phyloP scores from a whole-genome alignment of 2,329 filamentous ascomycete species.

The Penicillium sp. region DNA sequence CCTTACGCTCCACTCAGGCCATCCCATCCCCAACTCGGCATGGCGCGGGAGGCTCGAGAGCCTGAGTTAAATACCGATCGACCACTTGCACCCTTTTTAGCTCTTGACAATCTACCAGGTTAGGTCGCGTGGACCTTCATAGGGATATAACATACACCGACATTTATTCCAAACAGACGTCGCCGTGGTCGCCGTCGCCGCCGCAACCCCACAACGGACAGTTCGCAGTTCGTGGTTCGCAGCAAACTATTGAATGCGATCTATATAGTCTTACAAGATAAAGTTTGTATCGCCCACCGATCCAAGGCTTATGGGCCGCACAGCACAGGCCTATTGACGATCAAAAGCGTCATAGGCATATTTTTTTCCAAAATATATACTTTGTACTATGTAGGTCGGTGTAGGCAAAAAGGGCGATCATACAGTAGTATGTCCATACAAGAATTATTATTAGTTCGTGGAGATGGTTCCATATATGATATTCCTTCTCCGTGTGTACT shows the following conservation, averaged over 20 bases:
- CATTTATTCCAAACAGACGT: conserved; percentile 3
- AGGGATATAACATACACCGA: conserved; percentile 4
- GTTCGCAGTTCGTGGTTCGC: not conserved
- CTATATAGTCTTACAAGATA: conserved; percentile 10
- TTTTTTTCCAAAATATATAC: no score
- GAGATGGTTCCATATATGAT: not conserved
- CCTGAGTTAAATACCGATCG: conserved; percentile 20
- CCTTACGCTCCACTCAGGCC: conserved; percentile 13
- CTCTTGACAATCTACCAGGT: conserved; percentile 13
- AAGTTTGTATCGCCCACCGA: conserved; percentile 14
- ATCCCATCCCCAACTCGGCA: not conserved
- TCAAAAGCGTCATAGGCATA: not conserved
- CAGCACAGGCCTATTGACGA: conserved; percentile 5
- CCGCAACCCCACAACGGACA: not conserved
- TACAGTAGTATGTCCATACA: not conserved
- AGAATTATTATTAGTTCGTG: not conserved
- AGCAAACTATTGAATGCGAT: not conserved
- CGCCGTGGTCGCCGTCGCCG: not conserved
- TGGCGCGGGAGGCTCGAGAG: conserved; percentile 15
- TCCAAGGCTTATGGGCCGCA: conserved; percentile 11
- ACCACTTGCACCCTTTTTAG: not conserved
- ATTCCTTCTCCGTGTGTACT: not conserved
- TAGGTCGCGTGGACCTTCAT: not conserved
- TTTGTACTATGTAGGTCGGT: not conserved
- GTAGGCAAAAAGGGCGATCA: not conserved